Conservation (phyloP, 306 rosid species). For the Cucurbita maxima region DNA sequence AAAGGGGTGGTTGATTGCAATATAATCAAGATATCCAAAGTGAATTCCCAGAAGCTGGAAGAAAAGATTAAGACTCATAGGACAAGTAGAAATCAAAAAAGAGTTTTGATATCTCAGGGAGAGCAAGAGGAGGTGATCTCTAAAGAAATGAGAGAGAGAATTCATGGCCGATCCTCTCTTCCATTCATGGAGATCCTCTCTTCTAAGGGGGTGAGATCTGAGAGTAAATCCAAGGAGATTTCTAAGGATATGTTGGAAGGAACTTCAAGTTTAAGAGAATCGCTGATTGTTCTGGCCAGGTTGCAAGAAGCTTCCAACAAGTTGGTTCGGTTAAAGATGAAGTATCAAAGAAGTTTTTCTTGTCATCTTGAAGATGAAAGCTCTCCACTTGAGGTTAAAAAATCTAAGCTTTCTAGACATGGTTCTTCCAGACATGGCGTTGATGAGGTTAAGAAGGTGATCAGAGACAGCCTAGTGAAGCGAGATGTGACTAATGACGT, state of each 20-base stretch:
- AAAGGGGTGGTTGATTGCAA: conserved; percentile 78
- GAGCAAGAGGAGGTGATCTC: conserved; percentile 26
- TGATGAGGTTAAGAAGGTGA: conserved; percentile 37
- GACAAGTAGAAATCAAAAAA: conserved; percentile 19
- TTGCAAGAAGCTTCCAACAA: conserved; percentile 58
- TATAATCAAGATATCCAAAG: conserved; percentile 43
- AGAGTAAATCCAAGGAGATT: conserved; percentile 37
- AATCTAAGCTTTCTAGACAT: conserved; percentile 16
- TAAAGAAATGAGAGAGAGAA: conserved; percentile 18
- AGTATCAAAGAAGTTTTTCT: conserved; percentile 16
- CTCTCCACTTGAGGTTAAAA: conserved; percentile 22
- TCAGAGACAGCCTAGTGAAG: conserved; percentile 23
- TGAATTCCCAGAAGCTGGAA: conserved; percentile 32
- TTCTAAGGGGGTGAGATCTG: conserved; percentile 28
- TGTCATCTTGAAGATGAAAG: conserved; percentile 8
- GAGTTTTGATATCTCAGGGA: conserved; percentile 12
- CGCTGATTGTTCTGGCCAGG: conserved; percentile 48
- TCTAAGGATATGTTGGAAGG: conserved; percentile 70
- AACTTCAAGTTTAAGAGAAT: conserved; percentile 69
- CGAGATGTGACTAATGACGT: conserved; percentile 12
- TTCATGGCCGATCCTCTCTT: conserved; percentile 35
- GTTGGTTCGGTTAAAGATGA: conserved; percentile 24
- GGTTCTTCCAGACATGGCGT: conserved; percentile 28
- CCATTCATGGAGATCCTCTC: conserved; percentile 56
- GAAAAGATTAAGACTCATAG: conserved; percentile 27